These are phyloP conservation scores for Euphorbia tirucalli DNA, from an alignment of 345 rosid genomes.

Conservation along the genomic window DNA sequence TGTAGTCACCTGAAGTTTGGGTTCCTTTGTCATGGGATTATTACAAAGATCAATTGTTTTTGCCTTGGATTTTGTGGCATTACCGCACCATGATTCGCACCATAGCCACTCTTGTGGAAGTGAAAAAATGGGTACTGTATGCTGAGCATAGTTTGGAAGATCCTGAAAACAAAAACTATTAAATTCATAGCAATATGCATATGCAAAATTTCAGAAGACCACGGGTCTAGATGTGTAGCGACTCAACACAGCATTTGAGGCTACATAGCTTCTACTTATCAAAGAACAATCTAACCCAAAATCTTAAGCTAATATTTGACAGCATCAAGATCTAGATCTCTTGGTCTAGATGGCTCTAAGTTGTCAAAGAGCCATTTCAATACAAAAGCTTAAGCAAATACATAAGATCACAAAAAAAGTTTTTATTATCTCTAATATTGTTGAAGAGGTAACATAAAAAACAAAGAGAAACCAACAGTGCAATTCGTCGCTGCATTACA, in stretches of 20 bases:
- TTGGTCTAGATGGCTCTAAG: too few species aligned
- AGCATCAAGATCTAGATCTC: too few species aligned
- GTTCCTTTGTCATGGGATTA: slow-evolving; percentile 99
- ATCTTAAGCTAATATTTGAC: too few species aligned
- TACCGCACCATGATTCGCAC: slow-evolving; percentile 99
- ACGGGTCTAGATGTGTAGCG: neutral
- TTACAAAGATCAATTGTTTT: slow-evolving; percentile 98
- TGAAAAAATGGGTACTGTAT: slow-evolving; percentile 87
- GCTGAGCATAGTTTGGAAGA: slow-evolving; percentile 99
- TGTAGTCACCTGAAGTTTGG: slow-evolving; percentile 80
- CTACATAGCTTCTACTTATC: too few species aligned
- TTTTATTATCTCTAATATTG: too few species aligned
- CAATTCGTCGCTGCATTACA: neutral
- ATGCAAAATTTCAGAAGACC: neutral
- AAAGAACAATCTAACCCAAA: too few species aligned
- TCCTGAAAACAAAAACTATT: slow-evolving; percentile 51
- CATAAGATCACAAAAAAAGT: too few species aligned
- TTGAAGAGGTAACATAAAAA: neutral
- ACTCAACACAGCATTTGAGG: neutral
- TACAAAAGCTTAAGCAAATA: too few species aligned
- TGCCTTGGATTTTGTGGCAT: slow-evolving; percentile 89
- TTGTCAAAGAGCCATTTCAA: too few species aligned
- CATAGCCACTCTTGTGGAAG: slow-evolving; percentile 98
- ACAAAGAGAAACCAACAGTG: neutral
- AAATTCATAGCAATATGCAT: neutral